Evolutionary conservation across 140 eudicot species (phyloP).

Genomic region (Cichorium intybus): DNA sequence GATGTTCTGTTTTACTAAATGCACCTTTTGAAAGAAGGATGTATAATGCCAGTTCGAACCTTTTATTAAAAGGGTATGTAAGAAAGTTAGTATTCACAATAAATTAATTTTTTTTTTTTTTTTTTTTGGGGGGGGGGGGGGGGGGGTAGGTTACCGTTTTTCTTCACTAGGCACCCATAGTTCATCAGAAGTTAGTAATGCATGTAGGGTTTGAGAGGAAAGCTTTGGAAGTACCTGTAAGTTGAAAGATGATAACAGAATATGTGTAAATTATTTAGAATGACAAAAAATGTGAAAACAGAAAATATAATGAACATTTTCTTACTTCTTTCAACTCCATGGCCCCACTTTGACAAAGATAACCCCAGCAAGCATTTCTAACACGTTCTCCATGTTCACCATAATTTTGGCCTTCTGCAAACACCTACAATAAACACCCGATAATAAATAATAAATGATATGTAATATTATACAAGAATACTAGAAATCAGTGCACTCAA

Average conservation of each 20-base stretch:
- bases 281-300: background rate
- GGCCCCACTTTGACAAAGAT: conserved; percentile 98
- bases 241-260: conserved; percentile 21
- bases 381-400: conserved; percentile 97
- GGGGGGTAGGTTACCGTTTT: conserved; percentile 51
- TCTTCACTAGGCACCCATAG: conserved; percentile 98
- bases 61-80: conserved; percentile 24
- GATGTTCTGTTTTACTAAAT: conserved; percentile 49
- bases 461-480: background rate
- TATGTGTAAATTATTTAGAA: background rate
- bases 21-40: conserved; percentile 70
- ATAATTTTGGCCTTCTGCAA: conserved; percentile 97
- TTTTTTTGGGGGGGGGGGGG: background rate
- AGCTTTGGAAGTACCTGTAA: conserved; percentile 93
- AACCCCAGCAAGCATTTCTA: conserved; percentile 99
- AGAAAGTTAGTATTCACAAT: conserved; percentile 9
- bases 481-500: conserved; percentile 18
- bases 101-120: background rate
- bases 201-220: conserved; percentile 86
- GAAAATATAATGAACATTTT: background rate
- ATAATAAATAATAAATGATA: conserved; percentile 16
- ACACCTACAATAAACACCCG: conserved; percentile 52
- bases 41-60: conserved; percentile 92
- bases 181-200: conserved; percentile 88
- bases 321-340: conserved; percentile 91